Base-by-base conservation (phyloP, 176 grass and related monocot species). In the Stipa capillata region DNA sequence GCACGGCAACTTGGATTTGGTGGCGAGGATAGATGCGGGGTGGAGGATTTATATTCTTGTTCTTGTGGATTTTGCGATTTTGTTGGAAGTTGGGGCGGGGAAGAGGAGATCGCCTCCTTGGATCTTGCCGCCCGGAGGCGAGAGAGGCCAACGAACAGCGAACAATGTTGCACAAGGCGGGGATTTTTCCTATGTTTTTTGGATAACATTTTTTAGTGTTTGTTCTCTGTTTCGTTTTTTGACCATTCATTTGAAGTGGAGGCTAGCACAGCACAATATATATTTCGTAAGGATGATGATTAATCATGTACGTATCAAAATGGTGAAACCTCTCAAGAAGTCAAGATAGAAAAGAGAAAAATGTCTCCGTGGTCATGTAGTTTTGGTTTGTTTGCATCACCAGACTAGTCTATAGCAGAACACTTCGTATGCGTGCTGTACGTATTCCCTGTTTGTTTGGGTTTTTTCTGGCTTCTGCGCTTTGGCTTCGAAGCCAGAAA, bases 101-200 rank as follows among this genome's bases (percentile, higher is more conserved):
- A 18, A 0, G 55, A 6, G 13, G 51, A 24, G 21, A 18, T 0
- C 0, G 41, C 12, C 28, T 16, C 27, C 82, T 57, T 63, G 59
- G 84, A 78, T 87, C 43, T 83, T 69, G 77, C 78, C 73, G 82
- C 85, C 82, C 54, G 52, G 27, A 39, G 51, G 61, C 87, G 45
- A 29, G 31, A 84, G 32, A 34, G 31, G 86, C 80, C 79, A 87
- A 62, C 76, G 27, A 65, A 25, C 67, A n/a, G 27, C 52, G 61
- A 87, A 82, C 81, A 60, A 84, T 80, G 86, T 18, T 50, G 86
- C 74, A 31, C 80, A n/a, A 84, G 44, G 61, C 80, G 73, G 67
- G 68, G 31, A 29, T 90, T 79, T 79, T 62, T 18, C n/a, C 50
- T 52, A 0, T 6, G 5, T 24, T 11, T 37, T 70, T 44, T 1